Conservation (phyloP, 2,329 filamentous ascomycete species). For the Monosporascus sp. region DNA sequence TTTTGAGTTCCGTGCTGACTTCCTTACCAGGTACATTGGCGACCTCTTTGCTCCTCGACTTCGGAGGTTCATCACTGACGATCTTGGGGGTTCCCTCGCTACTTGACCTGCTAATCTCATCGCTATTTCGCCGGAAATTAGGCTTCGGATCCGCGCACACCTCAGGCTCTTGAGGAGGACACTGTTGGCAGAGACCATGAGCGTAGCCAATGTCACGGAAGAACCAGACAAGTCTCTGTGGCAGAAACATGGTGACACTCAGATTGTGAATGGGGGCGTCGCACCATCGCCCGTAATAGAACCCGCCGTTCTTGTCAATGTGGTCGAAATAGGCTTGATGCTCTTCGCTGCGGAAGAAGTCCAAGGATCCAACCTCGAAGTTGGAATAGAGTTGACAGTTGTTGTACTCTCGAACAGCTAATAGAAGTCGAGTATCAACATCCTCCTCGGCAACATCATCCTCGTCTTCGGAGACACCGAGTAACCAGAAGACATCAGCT, state of each 20-base stretch:
- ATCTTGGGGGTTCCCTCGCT: no score
- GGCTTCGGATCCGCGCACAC: conserved; percentile 10
- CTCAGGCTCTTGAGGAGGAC: conserved; percentile 23
- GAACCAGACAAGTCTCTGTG: conserved; percentile 46
- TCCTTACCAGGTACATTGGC: background rate
- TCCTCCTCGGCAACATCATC: background rate
- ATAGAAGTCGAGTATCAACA: background rate
- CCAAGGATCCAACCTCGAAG: conserved; percentile 49
- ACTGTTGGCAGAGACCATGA: conserved; percentile 39
- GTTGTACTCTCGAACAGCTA: conserved; percentile 36
- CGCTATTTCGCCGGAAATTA: conserved; percentile 4
- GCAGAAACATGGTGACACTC: conserved; percentile 48
- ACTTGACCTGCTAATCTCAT: background rate
- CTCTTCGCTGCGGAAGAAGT: conserved; percentile 44
- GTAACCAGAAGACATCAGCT: conserved; percentile 44
- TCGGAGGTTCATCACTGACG: no score
- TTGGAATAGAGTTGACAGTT: conserved; percentile 47
- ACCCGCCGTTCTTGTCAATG: conserved; percentile 43
- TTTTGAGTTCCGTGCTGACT: background rate
- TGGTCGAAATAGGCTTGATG: conserved; percentile 45
- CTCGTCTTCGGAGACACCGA: conserved; percentile 26
- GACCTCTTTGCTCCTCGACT: conserved; percentile 7
- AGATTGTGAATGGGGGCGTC: conserved; percentile 50
- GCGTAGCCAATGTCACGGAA: conserved; percentile 43
- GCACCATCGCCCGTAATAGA: conserved; percentile 42